Percentiles rank a stretch among this genome's conserved stretches.
These are phyloP conservation scores for Stropharia rugosoannulata DNA, from an alignment of 768 basidiomycete species.

Conservation along the genomic window DNA sequence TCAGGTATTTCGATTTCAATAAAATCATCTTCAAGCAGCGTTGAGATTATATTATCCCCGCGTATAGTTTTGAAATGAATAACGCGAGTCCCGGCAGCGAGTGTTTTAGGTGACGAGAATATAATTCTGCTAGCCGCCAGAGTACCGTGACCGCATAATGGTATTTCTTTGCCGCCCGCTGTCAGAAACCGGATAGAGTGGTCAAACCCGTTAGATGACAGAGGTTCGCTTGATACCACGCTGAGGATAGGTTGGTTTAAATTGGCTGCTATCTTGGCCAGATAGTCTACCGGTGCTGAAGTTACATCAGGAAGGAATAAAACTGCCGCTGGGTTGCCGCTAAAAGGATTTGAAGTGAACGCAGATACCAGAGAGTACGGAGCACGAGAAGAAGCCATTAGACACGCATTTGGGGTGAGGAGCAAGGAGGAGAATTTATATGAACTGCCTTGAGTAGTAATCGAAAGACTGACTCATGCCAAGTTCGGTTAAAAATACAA, in stretches of 20 bases:
- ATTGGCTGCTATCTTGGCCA: conserved; percentile 36
- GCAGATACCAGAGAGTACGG: conserved; percentile 29
- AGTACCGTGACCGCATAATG: conserved; percentile 44
- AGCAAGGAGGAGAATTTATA: too few relatives aligned
- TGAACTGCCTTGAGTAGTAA: too few relatives aligned
- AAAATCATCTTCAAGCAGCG: conserved; percentile 27
- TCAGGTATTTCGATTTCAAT: conserved; percentile 40
- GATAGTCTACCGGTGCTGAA: conserved; percentile 29
- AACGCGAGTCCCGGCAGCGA: conserved; percentile 23
- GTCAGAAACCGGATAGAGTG: conserved; percentile 38
- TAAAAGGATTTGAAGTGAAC: conserved; percentile 12
- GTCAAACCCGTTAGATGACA: conserved; percentile 23
- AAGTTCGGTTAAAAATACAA: background rate
- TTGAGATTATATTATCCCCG: conserved; percentile 26
- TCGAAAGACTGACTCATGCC: too few relatives aligned
- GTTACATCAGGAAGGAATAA: conserved; percentile 40
- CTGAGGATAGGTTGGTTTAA: conserved; percentile 45
- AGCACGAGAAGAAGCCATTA: conserved; percentile 13
- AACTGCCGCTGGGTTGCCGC: conserved; percentile 21
- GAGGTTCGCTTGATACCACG: conserved; percentile 28
- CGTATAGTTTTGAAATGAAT: conserved; percentile 32
- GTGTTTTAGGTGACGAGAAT: conserved; percentile 28
- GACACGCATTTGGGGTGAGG: background rate
- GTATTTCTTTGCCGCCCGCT: conserved; percentile 24
- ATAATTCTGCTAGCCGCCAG: conserved; percentile 43